These are phyloP conservation scores for Pichia thaimueangensis DNA, from an alignment of 805 yeast species.

Conservation along the genomic window DNA sequence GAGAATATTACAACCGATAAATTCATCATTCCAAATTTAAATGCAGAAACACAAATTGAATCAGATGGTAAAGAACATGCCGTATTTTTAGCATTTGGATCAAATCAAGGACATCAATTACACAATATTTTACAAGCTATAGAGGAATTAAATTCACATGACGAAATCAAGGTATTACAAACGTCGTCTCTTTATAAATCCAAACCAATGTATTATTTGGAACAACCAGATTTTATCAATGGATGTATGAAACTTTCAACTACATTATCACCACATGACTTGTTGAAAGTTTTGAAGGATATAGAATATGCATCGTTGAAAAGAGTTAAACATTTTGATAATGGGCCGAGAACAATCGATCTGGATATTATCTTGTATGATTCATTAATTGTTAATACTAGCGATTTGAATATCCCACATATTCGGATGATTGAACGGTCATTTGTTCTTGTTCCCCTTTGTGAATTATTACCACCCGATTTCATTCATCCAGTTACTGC, in stretches of 20 bases:
- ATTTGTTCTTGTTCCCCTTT: constrained; percentile 83
- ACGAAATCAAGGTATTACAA: constrained; percentile 40
- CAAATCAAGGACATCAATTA: constrained; percentile 72
- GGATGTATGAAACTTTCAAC: constrained; percentile 75
- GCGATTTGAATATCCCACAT: constrained; percentile 74
- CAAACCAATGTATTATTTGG: constrained; percentile 83
- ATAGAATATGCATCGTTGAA: constrained; percentile 70
- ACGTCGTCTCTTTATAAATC: constrained; percentile 82
- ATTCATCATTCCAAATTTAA: constrained; percentile 27
- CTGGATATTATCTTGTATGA: constrained; percentile 79
- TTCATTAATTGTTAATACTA: constrained; percentile 45
- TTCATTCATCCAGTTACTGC: constrained; percentile 79
- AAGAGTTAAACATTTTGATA: constrained; percentile 72
- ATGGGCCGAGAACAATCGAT: constrained; percentile 91
- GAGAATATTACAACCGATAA: constrained; percentile 15
- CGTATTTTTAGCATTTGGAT: constrained; percentile 82
- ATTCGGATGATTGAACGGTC: constrained; percentile 81
- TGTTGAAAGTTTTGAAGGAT: constrained; percentile 56
- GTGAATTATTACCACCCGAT: constrained; percentile 68
- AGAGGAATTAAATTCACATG: constrained; percentile 32
- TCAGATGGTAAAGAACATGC: constrained; percentile 31
- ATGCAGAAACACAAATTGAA: constrained; percentile 17
- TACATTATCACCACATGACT: constrained; percentile 50
- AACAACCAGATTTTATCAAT: constrained; percentile 77
- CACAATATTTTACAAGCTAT: constrained; percentile 55